A percentile compares a stretch with the other conserved stretches of the same genome.
These are phyloP conservation scores for Fragilaria crotonensis DNA, from an alignment of 108 stramenopile genomes.

Conservation along the genomic window DNA sequence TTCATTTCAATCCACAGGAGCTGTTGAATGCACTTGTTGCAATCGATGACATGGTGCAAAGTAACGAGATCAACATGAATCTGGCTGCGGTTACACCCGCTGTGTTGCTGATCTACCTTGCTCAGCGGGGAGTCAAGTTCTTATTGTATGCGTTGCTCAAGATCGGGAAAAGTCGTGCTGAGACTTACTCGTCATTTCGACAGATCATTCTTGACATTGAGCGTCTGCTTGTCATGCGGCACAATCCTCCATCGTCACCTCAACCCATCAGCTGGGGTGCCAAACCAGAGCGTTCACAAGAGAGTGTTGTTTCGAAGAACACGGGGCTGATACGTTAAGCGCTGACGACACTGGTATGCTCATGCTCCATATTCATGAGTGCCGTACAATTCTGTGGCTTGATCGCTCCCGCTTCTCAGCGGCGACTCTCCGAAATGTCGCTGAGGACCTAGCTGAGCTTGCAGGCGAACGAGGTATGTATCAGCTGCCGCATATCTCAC, in stretches of 20 bases:
- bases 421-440: slow-evolving; percentile 51
- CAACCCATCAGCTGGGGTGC: slow-evolving; percentile 20
- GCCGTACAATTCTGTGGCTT: slow-evolving; percentile 69
- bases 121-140: slow-evolving; percentile 38
- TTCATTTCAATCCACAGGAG: slow-evolving; percentile 34
- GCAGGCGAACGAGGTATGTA: slow-evolving; percentile 68
- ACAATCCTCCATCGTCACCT: slow-evolving; percentile 55
- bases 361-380: slow-evolving; percentile 82
- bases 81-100: slow-evolving; percentile 83
- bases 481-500: background rate
- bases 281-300: slow-evolving; percentile 5
- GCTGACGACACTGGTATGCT: slow-evolving; percentile 86
- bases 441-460: slow-evolving; percentile 84
- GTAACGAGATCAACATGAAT: slow-evolving; percentile 85
- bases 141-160: slow-evolving; percentile 64
- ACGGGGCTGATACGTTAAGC: slow-evolving; percentile 18
- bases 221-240: slow-evolving; percentile 77
- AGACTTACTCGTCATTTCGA: slow-evolving; percentile 64
- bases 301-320: background rate
- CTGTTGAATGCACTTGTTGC: slow-evolving; percentile 82
- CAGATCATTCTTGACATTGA: slow-evolving; percentile 78
- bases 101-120: slow-evolving; percentile 46
- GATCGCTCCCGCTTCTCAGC: slow-evolving; percentile 56
- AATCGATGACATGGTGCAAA: slow-evolving; percentile 80
- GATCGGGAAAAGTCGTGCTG: slow-evolving; percentile 64